phyloP scores from a whole-genome alignment of 2,329 filamentous ascomycete genomes.

The Pseudocercospora crystallina region DNA sequence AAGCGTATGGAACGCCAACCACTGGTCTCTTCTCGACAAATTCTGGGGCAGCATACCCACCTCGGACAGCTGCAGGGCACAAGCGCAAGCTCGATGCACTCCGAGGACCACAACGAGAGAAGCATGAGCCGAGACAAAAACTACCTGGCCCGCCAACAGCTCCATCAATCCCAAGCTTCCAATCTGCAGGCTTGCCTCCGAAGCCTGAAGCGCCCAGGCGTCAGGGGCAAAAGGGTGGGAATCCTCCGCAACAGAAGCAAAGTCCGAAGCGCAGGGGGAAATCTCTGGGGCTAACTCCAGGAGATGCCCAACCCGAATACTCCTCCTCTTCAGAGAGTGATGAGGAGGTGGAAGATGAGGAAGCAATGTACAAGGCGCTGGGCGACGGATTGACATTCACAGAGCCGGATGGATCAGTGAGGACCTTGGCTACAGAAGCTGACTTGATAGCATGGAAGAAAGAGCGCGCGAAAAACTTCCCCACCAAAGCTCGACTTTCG shows the following conservation, averaged over 20 bases:
- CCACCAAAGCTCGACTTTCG: constrained; percentile 69
- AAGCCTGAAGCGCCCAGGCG: not conserved
- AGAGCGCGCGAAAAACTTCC: constrained; percentile 76
- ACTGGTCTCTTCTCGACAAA: too few species aligned
- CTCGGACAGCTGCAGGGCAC: constrained; percentile 28
- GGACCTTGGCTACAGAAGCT: constrained; percentile 55
- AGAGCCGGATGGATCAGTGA: constrained; percentile 56
- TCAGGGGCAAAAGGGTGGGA: too few species aligned
- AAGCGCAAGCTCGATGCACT: constrained; percentile 37
- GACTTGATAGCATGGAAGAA: constrained; percentile 79
- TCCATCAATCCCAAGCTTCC: constrained; percentile 35
- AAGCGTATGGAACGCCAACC: not conserved
- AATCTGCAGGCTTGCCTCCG: constrained; percentile 22
- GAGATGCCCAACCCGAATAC: constrained; percentile 17
- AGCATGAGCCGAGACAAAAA: constrained; percentile 8
- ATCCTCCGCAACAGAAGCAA: not conserved
- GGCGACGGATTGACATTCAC: constrained; percentile 41
- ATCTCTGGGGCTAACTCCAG: constrained; percentile 68
- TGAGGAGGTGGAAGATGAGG: constrained; percentile 70
- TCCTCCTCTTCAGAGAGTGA: constrained; percentile 31
- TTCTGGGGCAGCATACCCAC: constrained; percentile 1
- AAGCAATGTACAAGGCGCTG: constrained; percentile 47
- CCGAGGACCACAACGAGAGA: constrained; percentile 19
- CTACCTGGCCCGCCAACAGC: constrained; percentile 23
- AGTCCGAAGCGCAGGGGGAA: constrained; percentile 59